phyloP scores from a whole-genome alignment of 78 protist genomes.

The Guillardia theta region DNA sequence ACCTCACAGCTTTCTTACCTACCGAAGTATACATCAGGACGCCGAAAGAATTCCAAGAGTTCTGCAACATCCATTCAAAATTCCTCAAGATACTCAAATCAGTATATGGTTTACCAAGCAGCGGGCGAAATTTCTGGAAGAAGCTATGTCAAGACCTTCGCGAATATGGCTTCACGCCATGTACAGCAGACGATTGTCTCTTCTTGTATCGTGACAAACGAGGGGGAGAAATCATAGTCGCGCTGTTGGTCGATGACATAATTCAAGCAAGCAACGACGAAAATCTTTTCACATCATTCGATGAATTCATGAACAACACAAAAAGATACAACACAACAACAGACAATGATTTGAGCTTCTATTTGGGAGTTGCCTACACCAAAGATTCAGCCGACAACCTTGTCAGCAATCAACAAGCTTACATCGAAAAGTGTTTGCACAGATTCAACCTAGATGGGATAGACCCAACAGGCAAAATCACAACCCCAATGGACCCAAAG shows the following conservation, averaged over 20 bases:
- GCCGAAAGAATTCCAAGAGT: too few relatives aligned
- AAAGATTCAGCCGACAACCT: background rate
- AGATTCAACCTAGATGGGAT: background rate
- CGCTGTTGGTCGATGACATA: background rate
- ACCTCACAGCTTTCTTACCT: too few relatives aligned
- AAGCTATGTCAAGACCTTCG: too few relatives aligned
- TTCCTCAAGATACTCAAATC: too few relatives aligned
- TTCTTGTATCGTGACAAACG: too few relatives aligned
- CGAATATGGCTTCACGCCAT: too few relatives aligned
- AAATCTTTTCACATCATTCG: background rate
- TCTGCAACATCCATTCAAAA: too few relatives aligned
- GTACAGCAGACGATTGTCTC: too few relatives aligned
- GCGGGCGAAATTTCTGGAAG: too few relatives aligned
- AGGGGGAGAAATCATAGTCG: background rate
- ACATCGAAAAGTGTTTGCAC: background rate
- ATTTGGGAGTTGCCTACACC: background rate
- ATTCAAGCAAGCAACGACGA: background rate
- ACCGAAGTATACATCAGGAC: too few relatives aligned
- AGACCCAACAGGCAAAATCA: background rate
- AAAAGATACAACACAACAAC: too few relatives aligned
- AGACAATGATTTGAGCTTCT: background rate
- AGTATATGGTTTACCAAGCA: too few relatives aligned
- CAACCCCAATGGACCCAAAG: background rate
- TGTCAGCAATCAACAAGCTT: background rate
- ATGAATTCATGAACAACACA: background rate